Percentiles rank a stretch among this genome's conserved stretches.
Conservation (phyloP, 306 rosid species). For the cucumber (Cucumis sativus) region Cucumber_9930_V3 NC_026660.2:22864501-22865000, state of each 20-base stretch:
- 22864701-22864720: neutral
- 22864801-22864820: neutral
- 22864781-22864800: neutral
- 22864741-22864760: neutral
- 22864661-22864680: neutral
- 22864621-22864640: neutral
- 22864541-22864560: neutral
- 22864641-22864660: neutral
- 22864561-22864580: neutral
- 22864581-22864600: neutral
- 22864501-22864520: neutral
- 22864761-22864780: neutral
- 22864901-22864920: neutral
- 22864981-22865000: slow-evolving; percentile 17
- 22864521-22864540: neutral
- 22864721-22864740: neutral
- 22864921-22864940: neutral
- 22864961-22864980: slow-evolving; percentile 7
- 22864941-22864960: neutral
- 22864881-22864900: neutral
- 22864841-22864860: neutral
- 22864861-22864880: neutral
- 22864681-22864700: neutral
- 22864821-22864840: neutral
- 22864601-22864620: neutral